phyloP scores from a whole-genome alignment of 768 basidiomycete species.

The Termitomyces sp. region DNA sequence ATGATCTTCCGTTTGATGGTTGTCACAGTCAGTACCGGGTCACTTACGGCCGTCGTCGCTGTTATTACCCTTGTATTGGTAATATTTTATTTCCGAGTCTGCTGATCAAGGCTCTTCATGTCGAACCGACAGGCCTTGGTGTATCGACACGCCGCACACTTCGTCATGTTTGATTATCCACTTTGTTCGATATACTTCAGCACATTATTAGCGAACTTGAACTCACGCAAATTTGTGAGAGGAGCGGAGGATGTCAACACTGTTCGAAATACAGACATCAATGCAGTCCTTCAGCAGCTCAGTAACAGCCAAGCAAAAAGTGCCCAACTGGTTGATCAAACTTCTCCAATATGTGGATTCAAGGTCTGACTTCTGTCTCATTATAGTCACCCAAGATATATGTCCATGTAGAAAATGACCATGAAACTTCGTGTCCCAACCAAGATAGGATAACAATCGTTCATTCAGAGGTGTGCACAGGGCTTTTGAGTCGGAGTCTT shows the following conservation, averaged over 20 bases:
- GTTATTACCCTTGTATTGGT: not conserved
- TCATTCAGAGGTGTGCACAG: too few relatives aligned
- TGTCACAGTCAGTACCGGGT: not conserved
- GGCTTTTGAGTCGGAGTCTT: too few relatives aligned
- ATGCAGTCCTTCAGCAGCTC: not conserved
- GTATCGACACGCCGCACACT: too few relatives aligned
- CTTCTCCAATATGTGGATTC: too few relatives aligned
- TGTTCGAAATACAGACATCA: not conserved
- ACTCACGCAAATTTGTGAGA: too few relatives aligned
- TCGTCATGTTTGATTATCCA: too few relatives aligned
- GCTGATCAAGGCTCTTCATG: not conserved
- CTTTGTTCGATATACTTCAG: not conserved
- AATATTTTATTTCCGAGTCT: not conserved
- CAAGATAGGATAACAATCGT: too few relatives aligned
- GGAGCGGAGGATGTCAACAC: not conserved
- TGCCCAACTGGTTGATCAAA: not conserved
- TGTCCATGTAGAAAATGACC: not conserved
- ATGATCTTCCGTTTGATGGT: not conserved
- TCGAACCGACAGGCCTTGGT: too few relatives aligned
- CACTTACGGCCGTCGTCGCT: not conserved
- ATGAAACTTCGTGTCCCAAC: too few relatives aligned
- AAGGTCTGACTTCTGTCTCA: not conserved
- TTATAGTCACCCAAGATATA: not conserved
- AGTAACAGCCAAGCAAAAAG: not conserved
- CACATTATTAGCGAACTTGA: slow-evolving; percentile 1